Base-by-base conservation (phyloP, 305 asterid genomes). In the Ilex paraguariensis region DNA sequence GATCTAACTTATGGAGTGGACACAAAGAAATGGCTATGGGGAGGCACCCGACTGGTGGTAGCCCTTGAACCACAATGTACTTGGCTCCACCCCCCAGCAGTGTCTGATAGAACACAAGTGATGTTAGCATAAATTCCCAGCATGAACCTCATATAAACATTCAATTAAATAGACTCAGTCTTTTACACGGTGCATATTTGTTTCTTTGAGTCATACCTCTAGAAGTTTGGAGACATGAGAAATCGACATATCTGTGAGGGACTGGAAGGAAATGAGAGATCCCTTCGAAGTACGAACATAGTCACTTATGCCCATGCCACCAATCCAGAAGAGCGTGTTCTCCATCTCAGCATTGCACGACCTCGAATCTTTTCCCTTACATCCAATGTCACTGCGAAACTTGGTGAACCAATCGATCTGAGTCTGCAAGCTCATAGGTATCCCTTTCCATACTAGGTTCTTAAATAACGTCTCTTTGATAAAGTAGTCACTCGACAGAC, bases 31-130 rank as follows among this genome's bases (percentile, higher is more conserved):
- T 66, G 58, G 54, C 76, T 10, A 74, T 31, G 1, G 89, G 84
- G 62, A 77, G 73, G 72, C 88, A 82, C 16, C 84, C 86, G 36
- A 83, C 65, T 1, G 84, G 86, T 14, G 84, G 89, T 33, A 80
- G 63, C 49, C 83, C 89, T 68, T 73, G 84, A 36, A 83, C 82
- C 7, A 78, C 75, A 3, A 80, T 6, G 17, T 73, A 75, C 59
- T 72, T 77, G 44, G 81, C 84, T 51, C 88, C 86, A 3, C 60
- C 62, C 5, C 32, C 54, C 61, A 75, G 57, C 66, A 78, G 49
- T 61, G 66, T 50, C 86, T 80, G 28, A 21, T 21, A 21, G 28
- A 21, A 21, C 28, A 21, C 28, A 21, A 21, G 28, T n/a, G 28
- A 21, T 21, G 28, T 21, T 21, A 21, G 28, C 28, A 21, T 21